These are phyloP conservation scores for Clarireedia hainanense DNA, from an alignment of 2,329 filamentous ascomycete genomes.

Conservation along the genomic window DNA sequence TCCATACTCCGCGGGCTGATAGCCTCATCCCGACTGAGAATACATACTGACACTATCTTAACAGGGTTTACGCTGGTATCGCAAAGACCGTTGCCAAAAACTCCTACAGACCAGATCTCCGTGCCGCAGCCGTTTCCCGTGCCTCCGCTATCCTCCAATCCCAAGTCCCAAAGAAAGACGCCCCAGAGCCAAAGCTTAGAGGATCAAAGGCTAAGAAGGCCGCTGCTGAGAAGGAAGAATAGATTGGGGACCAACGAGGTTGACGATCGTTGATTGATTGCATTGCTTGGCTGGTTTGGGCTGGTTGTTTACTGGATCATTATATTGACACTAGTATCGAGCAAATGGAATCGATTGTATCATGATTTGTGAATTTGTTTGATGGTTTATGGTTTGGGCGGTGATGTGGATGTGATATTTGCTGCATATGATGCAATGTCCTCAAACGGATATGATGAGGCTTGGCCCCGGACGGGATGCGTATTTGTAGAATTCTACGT, in stretches of 20 bases:
- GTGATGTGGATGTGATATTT: not conserved
- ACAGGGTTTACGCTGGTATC: slow-evolving; percentile 80
- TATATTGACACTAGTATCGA: not conserved
- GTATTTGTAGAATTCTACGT: too few species aligned
- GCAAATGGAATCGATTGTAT: not conserved
- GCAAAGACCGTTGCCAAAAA: slow-evolving; percentile 75
- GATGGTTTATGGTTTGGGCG: not conserved
- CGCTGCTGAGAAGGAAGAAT: slow-evolving; percentile 41
- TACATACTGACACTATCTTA: not conserved
- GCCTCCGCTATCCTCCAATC: slow-evolving; percentile 76
- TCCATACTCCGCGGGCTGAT: too few species aligned
- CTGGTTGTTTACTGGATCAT: slow-evolving; percentile 9
- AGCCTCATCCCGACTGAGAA: not conserved
- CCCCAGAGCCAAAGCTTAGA: slow-evolving; percentile 65
- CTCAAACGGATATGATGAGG: not conserved
- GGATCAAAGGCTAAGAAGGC: slow-evolving; percentile 75
- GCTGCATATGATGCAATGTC: not conserved
- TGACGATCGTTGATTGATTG: slow-evolving; percentile 5
- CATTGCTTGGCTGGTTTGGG: slow-evolving; percentile 12
- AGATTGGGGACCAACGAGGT: slow-evolving; percentile 18
- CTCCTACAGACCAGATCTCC: slow-evolving; percentile 77
- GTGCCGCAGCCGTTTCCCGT: slow-evolving; percentile 71
- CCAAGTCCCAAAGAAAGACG: slow-evolving; percentile 71
- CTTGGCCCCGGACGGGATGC: too few species aligned
- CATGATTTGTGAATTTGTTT: not conserved